phyloP scores from a whole-genome alignment of 345 rosid genomes.

The Jatropha curcas region DNA sequence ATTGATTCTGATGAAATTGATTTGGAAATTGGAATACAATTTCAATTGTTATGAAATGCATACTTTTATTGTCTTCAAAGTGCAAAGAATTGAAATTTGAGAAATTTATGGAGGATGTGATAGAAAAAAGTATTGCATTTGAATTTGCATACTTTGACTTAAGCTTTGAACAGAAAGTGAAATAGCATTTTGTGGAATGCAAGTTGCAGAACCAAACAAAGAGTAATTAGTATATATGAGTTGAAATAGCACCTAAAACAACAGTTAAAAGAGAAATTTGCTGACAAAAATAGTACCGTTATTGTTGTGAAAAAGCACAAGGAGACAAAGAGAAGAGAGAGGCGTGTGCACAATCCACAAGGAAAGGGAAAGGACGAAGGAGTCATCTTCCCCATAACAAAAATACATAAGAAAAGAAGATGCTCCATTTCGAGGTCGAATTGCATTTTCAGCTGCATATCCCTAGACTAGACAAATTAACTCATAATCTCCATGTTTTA shows the following conservation, averaged over 20 bases:
- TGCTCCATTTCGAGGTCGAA: neutral
- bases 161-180: neutral
- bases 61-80: too few species aligned
- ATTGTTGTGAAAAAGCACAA: neutral
- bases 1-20: neutral
- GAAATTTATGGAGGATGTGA: too few species aligned
- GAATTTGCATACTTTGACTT: neutral
- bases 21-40: neutral
- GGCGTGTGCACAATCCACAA: conserved; percentile 1
- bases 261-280: neutral
- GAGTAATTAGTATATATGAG: too few species aligned
- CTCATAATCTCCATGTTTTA: neutral
- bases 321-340: neutral
- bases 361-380: too few species aligned
- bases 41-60: neutral
- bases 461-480: neutral
- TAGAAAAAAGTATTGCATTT: too few species aligned
- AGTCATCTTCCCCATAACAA: neutral
- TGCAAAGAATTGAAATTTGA: too few species aligned
- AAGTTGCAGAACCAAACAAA: too few species aligned
- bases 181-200: too few species aligned
- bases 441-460: neutral
- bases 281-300: neutral
- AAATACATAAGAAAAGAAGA: neutral
- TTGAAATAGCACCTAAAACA: neutral